phyloP scores from a whole-genome alignment of 2,329 filamentous ascomycete genomes.

The Aspergillus sp. region DNA sequence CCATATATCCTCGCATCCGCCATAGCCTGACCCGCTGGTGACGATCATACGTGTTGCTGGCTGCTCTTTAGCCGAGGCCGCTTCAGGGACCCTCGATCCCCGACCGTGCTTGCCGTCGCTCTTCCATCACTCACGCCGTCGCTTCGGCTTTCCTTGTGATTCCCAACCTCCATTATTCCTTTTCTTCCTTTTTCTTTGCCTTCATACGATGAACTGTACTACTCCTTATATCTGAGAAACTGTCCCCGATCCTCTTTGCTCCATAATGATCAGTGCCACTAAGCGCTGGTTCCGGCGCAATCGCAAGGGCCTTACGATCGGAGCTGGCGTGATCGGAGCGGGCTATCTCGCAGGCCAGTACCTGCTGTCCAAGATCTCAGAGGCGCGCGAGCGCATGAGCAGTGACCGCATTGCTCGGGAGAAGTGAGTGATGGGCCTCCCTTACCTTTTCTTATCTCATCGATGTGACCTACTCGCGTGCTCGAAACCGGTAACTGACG shows the following conservation, averaged over 20 bases:
- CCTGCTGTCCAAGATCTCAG: slow-evolving; percentile 84
- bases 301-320: slow-evolving; percentile 83
- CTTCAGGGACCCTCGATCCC: slow-evolving; percentile 16
- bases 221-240: slow-evolving; percentile 5
- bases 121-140: slow-evolving; percentile 6
- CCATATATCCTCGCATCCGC: not conserved
- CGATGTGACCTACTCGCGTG: slow-evolving; percentile 15
- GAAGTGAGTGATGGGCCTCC: slow-evolving; percentile 64
- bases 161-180: not conserved
- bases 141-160: not conserved
- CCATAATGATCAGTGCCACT: slow-evolving; percentile 67
- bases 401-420: slow-evolving; percentile 94
- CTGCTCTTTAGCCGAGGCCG: slow-evolving; percentile 35
- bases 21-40: not conserved
- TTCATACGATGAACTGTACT: slow-evolving; percentile 20
- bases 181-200: not conserved
- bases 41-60: slow-evolving; percentile 6
- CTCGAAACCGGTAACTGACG: slow-evolving; percentile 16
- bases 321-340: slow-evolving; percentile 81
- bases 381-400: slow-evolving; percentile 94
- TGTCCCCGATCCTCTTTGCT: slow-evolving; percentile 12
- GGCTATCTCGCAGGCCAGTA: slow-evolving; percentile 94
- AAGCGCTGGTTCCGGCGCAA: slow-evolving; percentile 92
- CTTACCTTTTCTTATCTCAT: not conserved
- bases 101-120: slow-evolving; percentile 12